phyloP scores from a whole-genome alignment of 1,139 yeast genomes.

The Magnusiomyces clavatus region DNA sequence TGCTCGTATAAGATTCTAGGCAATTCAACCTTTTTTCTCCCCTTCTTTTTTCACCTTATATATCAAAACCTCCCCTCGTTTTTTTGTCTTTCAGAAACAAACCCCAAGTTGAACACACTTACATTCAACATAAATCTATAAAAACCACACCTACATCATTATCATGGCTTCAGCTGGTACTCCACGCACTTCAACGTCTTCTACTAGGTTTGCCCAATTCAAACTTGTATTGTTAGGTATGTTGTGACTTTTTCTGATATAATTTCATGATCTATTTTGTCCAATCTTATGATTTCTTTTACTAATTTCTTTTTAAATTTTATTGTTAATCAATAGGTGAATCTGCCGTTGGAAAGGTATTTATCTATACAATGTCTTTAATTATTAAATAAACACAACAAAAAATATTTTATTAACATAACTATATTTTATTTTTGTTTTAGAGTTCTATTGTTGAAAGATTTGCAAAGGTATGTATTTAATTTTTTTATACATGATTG shows the following conservation, averaged over 20 bases:
- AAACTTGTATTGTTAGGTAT: slow-evolving; percentile 70
- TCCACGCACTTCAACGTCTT: slow-evolving; percentile 31
- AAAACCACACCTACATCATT: not conserved
- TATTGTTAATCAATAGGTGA: slow-evolving; percentile 46
- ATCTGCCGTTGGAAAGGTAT: slow-evolving; percentile 89
- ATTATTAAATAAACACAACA: too few relatives aligned
- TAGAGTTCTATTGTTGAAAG: slow-evolving; percentile 73
- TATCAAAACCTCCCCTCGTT: not conserved
- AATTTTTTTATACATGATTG: not conserved
- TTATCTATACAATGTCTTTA: not conserved
- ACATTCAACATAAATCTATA: not conserved
- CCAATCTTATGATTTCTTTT: not conserved
- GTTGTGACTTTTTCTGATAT: slow-evolving; percentile 11
- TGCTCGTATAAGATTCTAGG: too few relatives aligned
- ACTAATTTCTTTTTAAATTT: not conserved
- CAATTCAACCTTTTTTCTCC: not conserved
- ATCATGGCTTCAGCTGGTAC: slow-evolving; percentile 19
- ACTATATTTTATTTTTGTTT: not conserved
- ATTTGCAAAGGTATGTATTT: slow-evolving; percentile 53
- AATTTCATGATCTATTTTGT: not conserved
- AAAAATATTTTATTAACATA: too few relatives aligned
- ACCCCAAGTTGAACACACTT: not conserved
- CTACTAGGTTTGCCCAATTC: slow-evolving; percentile 50
- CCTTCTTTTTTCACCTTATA: not conserved
- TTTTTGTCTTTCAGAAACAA: not conserved